Base-by-base conservation (phyloP, 805 yeast genomes). In the Tetrapisispora phaffii region DNA sequence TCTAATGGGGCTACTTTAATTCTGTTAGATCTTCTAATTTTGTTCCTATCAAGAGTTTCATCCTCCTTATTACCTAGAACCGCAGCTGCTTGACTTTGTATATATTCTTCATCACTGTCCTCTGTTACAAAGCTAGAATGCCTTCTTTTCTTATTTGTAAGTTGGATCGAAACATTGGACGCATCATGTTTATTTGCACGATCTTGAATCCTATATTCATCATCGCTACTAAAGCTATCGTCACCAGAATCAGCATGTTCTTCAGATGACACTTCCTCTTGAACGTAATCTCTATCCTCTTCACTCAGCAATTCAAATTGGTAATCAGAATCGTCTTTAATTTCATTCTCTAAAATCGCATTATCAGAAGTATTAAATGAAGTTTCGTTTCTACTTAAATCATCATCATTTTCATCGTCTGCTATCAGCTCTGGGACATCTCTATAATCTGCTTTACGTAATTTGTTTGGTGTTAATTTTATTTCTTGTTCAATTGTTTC, bases 341-440 rank as follows among this genome's bases (percentile, higher is more conserved):
- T 38, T 28, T 38, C 41, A 19, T 38, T 26, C 17, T 59, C 65
- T 15, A 56, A 41, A 22, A 59, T 39, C 1, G 62, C 65, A 45
- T 59, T 57, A 24, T 58, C 66, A n/a, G 65, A 62, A 28, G 62
- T 63, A 44, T 58, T 59, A 34, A 58, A 52, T 1, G 60, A 54
- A 7, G 64, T 56, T 39, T 58, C 54, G 31, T 52, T 62, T 15
- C 56, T 38, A 12, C 41, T 41, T 0, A 62, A 52, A 32, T 34
- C 36, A 20, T 45, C 39, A 22, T 41, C 33, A 24, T 55, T 58
- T 15, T 68, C 85, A 76, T 85, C 94, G 75, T 85, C 94, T 65
- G 83, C 93, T 56, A 86, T 86, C 63, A 90, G 76, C 58, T 76
- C 77, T 49, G 82, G 82, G 50, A 74, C 73, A 54, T 74, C 82